These are phyloP conservation scores for Metschnikowia kofuensis DNA, from an alignment of 805 yeast species.

Conservation along the genomic window DNA sequence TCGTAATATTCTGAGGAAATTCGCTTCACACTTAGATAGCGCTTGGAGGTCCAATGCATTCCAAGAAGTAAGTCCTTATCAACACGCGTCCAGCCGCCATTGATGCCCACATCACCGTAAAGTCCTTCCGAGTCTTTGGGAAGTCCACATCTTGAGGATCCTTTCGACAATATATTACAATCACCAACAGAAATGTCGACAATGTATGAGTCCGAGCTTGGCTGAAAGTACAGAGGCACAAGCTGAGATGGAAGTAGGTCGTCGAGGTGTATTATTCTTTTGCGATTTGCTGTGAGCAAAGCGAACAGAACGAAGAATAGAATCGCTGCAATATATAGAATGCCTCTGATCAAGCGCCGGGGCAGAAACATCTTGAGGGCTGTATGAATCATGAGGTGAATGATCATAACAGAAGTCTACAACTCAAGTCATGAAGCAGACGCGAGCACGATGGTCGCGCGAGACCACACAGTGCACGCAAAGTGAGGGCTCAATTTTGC, in stretches of 20 bases:
- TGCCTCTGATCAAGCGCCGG: slow-evolving; percentile 29
- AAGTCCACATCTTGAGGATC: slow-evolving; percentile 11
- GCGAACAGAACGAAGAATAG: slow-evolving; percentile 20
- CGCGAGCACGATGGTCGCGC: neutral
- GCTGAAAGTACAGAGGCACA: slow-evolving; percentile 42
- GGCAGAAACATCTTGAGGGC: slow-evolving; percentile 25
- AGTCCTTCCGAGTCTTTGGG: slow-evolving; percentile 12
- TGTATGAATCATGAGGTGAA: neutral
- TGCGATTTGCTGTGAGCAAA: slow-evolving; percentile 38
- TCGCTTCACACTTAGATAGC: slow-evolving; percentile 36
- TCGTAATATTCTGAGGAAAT: slow-evolving; percentile 21
- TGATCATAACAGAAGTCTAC: neutral
- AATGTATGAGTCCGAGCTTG: slow-evolving; percentile 35
- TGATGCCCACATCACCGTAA: slow-evolving; percentile 14
- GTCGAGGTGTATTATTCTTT: slow-evolving; percentile 31
- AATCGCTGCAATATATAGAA: slow-evolving; percentile 20
- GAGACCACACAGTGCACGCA: neutral
- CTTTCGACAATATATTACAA: slow-evolving; percentile 23
- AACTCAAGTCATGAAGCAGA: neutral
- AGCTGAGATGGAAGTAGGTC: slow-evolving; percentile 11
- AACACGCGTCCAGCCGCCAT: slow-evolving; percentile 39
- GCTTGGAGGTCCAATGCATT: slow-evolving; percentile 40
- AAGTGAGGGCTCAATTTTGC: neutral
- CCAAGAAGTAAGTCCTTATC: slow-evolving; percentile 49
- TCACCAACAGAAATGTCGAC: slow-evolving; percentile 41